Percentiles rank a stretch among this genome's conserved stretches.
Evolutionary conservation across 768 basidiomycete genomes (phyloP).

Genomic region (Suillus occidentalis): DNA sequence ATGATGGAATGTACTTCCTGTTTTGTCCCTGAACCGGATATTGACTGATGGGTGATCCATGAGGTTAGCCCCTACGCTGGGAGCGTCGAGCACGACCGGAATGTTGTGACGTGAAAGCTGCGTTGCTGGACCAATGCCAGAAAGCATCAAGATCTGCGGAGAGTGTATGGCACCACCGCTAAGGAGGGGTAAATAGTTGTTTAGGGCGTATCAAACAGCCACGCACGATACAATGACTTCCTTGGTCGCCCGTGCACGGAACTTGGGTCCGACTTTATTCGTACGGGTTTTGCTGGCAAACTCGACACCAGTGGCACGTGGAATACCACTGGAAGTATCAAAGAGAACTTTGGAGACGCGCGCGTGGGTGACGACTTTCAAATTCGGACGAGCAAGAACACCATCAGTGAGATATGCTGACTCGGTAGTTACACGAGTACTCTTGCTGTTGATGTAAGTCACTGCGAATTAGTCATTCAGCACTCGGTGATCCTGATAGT

Average conservation of each 20-base stretch:
- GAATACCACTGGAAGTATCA: conserved; percentile 38
- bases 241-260: conserved; percentile 48
- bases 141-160: conserved; percentile 69
- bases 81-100: conserved; percentile 57
- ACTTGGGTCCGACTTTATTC: conserved; percentile 34
- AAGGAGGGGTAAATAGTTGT: not conserved
- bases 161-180: conserved; percentile 67
- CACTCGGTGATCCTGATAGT: not conserved
- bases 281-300: conserved; percentile 39
- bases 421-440: conserved; percentile 61
- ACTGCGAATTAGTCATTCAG: conserved; percentile 40
- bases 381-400: conserved; percentile 63
- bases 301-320: conserved; percentile 61
- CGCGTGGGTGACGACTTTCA: conserved; percentile 58
- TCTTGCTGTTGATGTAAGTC: conserved; percentile 60
- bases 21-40: conserved; percentile 52
- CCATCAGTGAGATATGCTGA: conserved; percentile 64
- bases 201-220: too few relatives aligned
- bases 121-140: conserved; percentile 70
- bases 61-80: conserved; percentile 74
- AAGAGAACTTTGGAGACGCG: conserved; percentile 61
- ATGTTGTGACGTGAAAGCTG: conserved; percentile 56
- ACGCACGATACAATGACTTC: conserved; percentile 65
- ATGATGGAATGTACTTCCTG: conserved; percentile 41
- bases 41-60: conserved; percentile 65